A percentile compares a stretch with the other conserved stretches of the same genome.
Evolutionary conservation across 1,284 basidiomycete genomes (phyloP).

Genomic region (Fistulinella cinereoalba): DNA sequence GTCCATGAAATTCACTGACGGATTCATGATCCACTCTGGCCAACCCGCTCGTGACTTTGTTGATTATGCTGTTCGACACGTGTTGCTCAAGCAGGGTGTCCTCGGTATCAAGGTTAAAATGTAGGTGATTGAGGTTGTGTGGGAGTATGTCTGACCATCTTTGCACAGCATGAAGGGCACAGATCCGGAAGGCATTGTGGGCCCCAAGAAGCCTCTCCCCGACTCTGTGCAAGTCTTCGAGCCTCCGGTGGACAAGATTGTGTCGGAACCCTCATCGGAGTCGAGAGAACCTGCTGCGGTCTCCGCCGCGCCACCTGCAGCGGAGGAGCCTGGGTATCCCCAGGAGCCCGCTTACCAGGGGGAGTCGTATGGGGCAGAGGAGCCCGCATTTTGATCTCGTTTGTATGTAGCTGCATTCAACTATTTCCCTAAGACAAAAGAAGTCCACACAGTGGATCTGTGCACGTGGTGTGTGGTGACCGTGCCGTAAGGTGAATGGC

Average conservation of each 20-base stretch:
- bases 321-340: conserved; percentile 48
- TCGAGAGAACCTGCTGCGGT: conserved; percentile 65
- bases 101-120: conserved; percentile 99
- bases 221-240: conserved; percentile 93
- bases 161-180: conserved; percentile 88
- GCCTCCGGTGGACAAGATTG: conserved; percentile 76
- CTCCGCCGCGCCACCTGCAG: conserved; percentile 46
- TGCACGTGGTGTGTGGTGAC: too few species aligned
- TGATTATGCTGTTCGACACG: conserved; percentile 97
- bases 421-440: too few species aligned
- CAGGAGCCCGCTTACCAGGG: conserved; percentile 42
- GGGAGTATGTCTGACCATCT: conserved; percentile 7
- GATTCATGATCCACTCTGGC: conserved; percentile 99
- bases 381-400: conserved; percentile 48
- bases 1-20: conserved; percentile 99
- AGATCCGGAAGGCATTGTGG: conserved; percentile 87
- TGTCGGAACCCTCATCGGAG: conserved; percentile 77
- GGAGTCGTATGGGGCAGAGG: conserved; percentile 35
- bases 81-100: conserved; percentile 98
- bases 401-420: conserved; percentile 20
- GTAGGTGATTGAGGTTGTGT: conserved; percentile 44
- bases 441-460: too few species aligned
- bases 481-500: not conserved
- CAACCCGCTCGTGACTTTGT: conserved; percentile 97
- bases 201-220: conserved; percentile 93